Conservation (phyloP, 345 rosid genomes). For the Microcos paniculata region DNA sequence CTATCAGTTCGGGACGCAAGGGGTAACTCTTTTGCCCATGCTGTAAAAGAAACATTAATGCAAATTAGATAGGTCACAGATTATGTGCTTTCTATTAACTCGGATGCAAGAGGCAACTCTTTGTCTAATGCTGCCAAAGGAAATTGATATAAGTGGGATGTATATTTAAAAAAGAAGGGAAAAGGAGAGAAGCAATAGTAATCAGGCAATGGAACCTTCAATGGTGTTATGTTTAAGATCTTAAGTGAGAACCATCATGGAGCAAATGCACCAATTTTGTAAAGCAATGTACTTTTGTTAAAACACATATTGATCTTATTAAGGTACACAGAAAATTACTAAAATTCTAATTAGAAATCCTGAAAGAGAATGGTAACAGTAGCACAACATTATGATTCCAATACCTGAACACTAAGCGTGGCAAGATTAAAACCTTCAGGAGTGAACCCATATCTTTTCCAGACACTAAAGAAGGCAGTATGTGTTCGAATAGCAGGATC, state of each 20-base stretch:
- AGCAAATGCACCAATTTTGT: background rate
- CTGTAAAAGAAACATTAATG: conserved; percentile 39
- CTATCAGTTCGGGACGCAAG: conserved; percentile 91
- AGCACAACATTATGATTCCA: background rate
- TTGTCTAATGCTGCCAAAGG: conserved; percentile 64
- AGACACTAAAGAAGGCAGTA: conserved; percentile 90
- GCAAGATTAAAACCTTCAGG: conserved; percentile 98
- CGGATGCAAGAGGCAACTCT: conserved; percentile 81
- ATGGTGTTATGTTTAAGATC: background rate
- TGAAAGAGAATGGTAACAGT: background rate
- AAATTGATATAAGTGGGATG: background rate
- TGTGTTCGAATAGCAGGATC: conserved; percentile 98
- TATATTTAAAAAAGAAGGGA: background rate
- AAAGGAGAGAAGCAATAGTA: background rate
- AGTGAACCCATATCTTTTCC: conserved; percentile 94
- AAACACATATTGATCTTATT: background rate
- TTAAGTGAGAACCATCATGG: background rate
- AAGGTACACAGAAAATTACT: background rate
- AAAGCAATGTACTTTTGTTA: background rate
- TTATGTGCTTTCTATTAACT: conserved; percentile 86
- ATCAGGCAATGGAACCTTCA: background rate
- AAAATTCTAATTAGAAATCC: background rate
- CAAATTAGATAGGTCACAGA: background rate
- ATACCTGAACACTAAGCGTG: conserved; percentile 67
- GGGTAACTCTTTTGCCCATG: conserved; percentile 96